phyloP scores from a whole-genome alignment of 257 asterid species.

The Perilla frutescens region DNA sequence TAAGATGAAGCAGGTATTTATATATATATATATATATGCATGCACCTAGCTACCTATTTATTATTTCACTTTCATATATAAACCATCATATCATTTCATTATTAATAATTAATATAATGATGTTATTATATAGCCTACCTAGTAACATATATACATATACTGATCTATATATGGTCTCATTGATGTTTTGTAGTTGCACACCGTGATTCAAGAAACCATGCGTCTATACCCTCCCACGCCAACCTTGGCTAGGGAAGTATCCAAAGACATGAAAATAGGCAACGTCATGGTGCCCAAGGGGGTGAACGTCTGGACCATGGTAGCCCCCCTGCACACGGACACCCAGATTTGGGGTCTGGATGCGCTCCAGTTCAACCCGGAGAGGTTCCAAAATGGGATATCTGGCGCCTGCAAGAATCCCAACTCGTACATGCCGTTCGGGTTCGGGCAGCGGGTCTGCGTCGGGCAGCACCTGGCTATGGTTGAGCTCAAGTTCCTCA shows the following conservation, averaged over 20 bases:
- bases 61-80: no score
- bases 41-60: no score
- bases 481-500: conserved; percentile 52
- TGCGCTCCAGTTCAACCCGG: conserved; percentile 51
- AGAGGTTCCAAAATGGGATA: conserved; percentile 55
- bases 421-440: conserved; percentile 48
- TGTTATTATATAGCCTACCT: no score
- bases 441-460: conserved; percentile 54
- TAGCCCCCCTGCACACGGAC: conserved; percentile 47
- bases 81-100: no score
- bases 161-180: not conserved
- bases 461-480: conserved; percentile 56
- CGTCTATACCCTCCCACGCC: conserved; percentile 53
- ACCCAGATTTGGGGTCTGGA: conserved; percentile 53
- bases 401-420: conserved; percentile 56
- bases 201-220: conserved; percentile 60
- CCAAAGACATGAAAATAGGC: conserved; percentile 49
- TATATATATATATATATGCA: not conserved
- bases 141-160: no score
- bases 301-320: conserved; percentile 48
- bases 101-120: no score
- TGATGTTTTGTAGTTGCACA: conserved; percentile 28
- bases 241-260: conserved; percentile 48
- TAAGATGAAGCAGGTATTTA: conserved; percentile 52
- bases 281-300: conserved; percentile 50